Base-by-base conservation (phyloP, 139 green algal genomes). In the Desmodesmus armatus region DNA sequence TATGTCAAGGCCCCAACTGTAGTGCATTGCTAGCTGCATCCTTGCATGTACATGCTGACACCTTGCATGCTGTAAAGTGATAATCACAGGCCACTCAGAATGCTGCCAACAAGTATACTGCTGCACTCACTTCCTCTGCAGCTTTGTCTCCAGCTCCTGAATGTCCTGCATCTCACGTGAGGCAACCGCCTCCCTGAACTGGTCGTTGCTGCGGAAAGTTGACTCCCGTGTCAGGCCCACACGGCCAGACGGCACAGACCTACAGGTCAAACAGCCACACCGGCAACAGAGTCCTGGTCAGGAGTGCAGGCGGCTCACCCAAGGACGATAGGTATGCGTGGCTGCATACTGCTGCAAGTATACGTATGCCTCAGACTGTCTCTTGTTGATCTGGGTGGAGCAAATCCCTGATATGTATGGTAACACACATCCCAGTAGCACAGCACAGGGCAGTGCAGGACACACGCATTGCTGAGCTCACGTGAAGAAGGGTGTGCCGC, bases 401-500 rank as follows among this genome's bases (percentile, higher is more conserved):
- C n/a, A n/a, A n/a, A n/a, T n/a, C n/a, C n/a, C n/a, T n/a, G n/a
- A n/a, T n/a, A n/a, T n/a, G n/a, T n/a, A n/a, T n/a, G n/a, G n/a
- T n/a, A n/a, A n/a, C n/a, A n/a, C n/a, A n/a, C n/a, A n/a, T n/a
- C n/a, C n/a, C n/a, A n/a, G n/a, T n/a, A n/a, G n/a, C n/a, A n/a
- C n/a, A n/a, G n/a, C n/a, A n/a, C n/a, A n/a, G n/a, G n/a, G n/a
- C n/a, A n/a, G n/a, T n/a, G n/a, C n/a, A n/a, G n/a, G n/a, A n/a
- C n/a, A n/a, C n/a, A n/a, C n/a, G n/a, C n/a, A n/a, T n/a, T n/a
- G n/a, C n/a, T n/a, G n/a, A n/a, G 23, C 93, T 80, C 70, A 95
- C 90, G 96, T 98, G 94, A 98, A 99, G 89, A 99, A 99, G 27
- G 96, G 96, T 35, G 84, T 91, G 40, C 94, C 94, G 1, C 96